phyloP scores from a whole-genome alignment of 257 asterid species.

The Jacaranda copaia region DNA sequence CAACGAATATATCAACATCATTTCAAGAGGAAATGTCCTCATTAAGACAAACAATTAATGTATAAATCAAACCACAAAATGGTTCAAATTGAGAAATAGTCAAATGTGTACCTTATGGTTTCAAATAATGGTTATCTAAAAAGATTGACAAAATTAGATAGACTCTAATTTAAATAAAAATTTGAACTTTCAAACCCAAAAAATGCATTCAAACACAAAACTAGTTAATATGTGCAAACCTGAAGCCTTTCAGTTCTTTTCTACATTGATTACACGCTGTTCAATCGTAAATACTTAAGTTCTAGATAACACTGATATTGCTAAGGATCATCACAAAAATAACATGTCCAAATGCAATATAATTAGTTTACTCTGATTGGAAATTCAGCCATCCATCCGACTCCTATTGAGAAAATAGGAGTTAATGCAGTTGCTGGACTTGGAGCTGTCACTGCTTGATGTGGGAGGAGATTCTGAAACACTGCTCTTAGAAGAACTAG shows the following conservation, averaged over 20 bases:
- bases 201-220: constrained; percentile 3
- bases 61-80: background rate
- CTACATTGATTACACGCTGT: constrained; percentile 27
- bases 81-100: constrained; percentile 3
- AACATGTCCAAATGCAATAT: constrained; percentile 60
- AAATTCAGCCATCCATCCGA: constrained; percentile 21
- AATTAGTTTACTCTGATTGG: background rate
- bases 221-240: background rate
- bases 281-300: constrained; percentile 23
- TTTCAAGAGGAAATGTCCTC: background rate
- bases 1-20: constrained; percentile 8
- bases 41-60: constrained; percentile 4
- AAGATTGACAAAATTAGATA: background rate
- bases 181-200: constrained; percentile 26
- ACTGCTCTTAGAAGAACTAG: constrained; percentile 44
- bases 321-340: constrained; percentile 56
- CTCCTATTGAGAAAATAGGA: constrained; percentile 42
- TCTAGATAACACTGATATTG: constrained; percentile 44
- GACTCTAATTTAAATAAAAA: background rate
- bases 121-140: background rate
- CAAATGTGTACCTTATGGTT: constrained; percentile 22
- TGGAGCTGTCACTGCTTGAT: constrained; percentile 58
- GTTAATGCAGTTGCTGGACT: constrained; percentile 46
- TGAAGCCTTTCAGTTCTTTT: constrained; percentile 19
- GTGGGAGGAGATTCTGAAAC: constrained; percentile 47